Evolutionary conservation across 148 eudicot species (phyloP).

Genomic region (Camellia granthamiana): DNA sequence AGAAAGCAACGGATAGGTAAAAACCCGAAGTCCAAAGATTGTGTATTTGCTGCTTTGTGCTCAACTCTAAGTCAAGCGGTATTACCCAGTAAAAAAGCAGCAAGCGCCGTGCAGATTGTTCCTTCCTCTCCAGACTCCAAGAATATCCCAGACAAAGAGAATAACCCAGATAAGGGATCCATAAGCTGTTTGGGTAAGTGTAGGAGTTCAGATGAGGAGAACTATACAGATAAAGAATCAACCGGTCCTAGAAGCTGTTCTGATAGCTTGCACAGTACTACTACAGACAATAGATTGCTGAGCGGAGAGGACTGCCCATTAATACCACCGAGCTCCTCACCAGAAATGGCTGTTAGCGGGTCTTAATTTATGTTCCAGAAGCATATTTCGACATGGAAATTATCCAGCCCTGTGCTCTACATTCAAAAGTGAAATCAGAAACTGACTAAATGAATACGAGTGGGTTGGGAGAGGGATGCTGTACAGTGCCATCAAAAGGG

Average conservation of each 20-base stretch:
- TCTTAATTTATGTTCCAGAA: slow-evolving; percentile 34
- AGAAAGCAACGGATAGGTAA: slow-evolving; percentile 57
- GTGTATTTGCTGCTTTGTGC: slow-evolving; percentile 73
- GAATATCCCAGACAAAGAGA: slow-evolving; percentile 34
- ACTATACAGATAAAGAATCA: slow-evolving; percentile 23
- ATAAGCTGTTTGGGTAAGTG: slow-evolving; percentile 27
- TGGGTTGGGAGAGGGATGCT: slow-evolving; percentile 25
- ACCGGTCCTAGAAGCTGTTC: slow-evolving; percentile 30
- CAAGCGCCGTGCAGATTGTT: slow-evolving; percentile 24
- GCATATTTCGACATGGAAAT: background rate
- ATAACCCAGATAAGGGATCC: slow-evolving; percentile 30
- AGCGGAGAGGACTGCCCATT: slow-evolving; percentile 43
- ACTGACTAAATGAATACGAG: slow-evolving; percentile 2
- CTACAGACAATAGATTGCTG: slow-evolving; percentile 37
- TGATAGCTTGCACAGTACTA: slow-evolving; percentile 28
- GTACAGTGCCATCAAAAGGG: slow-evolving; percentile 37
- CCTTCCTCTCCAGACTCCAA: slow-evolving; percentile 28
- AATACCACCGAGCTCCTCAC: slow-evolving; percentile 46
- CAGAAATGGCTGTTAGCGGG: slow-evolving; percentile 73
- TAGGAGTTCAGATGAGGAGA: slow-evolving; percentile 24
- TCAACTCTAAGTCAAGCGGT: slow-evolving; percentile 68
- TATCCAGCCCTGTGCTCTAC: no score
- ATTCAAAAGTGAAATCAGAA: background rate
- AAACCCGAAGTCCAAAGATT: slow-evolving; percentile 49
- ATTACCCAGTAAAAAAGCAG: slow-evolving; percentile 59